phyloP scores from a whole-genome alignment of 2,329 filamentous ascomycete species.

The Aspergillus sp. region DNA sequence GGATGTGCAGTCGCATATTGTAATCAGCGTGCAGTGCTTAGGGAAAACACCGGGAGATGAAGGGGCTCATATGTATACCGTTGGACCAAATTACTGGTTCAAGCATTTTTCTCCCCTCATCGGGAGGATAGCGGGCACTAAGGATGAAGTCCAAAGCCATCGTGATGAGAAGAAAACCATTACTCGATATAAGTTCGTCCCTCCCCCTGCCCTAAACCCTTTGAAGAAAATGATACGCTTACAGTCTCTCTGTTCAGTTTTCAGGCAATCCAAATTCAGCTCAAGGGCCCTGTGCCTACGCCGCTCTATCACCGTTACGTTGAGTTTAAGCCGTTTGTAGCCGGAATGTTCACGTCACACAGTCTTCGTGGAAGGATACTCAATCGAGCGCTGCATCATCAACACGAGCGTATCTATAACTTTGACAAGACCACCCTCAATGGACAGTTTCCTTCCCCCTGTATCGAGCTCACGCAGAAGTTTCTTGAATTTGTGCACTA shows the following conservation, averaged over 20 bases:
- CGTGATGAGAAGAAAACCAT: constrained; percentile 55
- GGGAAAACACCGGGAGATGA: constrained; percentile 69
- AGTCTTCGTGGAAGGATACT: constrained; percentile 78
- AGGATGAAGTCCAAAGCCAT: constrained; percentile 62
- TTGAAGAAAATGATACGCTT: not conserved
- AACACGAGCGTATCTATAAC: constrained; percentile 87
- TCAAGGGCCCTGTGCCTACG: constrained; percentile 77
- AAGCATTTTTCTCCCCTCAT: constrained; percentile 89
- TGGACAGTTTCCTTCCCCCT: constrained; percentile 67
- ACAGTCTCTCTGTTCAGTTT: constrained; percentile 60
- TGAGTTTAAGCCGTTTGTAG: constrained; percentile 88
- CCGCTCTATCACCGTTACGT: constrained; percentile 88
- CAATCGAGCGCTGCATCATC: constrained; percentile 84
- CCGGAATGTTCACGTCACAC: constrained; percentile 78
- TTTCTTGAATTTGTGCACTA: constrained; percentile 86
- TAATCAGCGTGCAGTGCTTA: constrained; percentile 75
- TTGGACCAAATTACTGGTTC: constrained; percentile 75
- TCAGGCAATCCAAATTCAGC: constrained; percentile 88
- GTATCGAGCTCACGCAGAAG: constrained; percentile 70
- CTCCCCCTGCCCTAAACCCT: not conserved
- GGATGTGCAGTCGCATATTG: constrained; percentile 70
- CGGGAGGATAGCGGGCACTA: constrained; percentile 74
- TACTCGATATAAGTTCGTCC: constrained; percentile 73
- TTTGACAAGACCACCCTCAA: constrained; percentile 76
- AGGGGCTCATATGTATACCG: constrained; percentile 72